phyloP scores from a whole-genome alignment of 306 rosid species.

The Hylodesmum podocarpum region DNA sequence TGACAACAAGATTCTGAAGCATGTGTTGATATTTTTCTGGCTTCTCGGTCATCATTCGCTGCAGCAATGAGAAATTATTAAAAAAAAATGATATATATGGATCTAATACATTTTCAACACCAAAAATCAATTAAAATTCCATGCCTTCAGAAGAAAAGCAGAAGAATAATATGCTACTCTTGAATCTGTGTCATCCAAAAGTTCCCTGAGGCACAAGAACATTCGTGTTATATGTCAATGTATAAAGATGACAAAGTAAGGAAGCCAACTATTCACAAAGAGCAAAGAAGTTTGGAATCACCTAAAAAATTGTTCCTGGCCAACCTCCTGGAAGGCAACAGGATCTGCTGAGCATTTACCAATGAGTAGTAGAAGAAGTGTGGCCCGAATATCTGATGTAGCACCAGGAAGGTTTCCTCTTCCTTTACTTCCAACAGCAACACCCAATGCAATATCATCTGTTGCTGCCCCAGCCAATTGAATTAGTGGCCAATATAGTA shows the following conservation, averaged over 20 bases:
- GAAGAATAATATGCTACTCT: slow-evolving; percentile 97
- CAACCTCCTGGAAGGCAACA: slow-evolving; percentile 82
- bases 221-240: not conserved
- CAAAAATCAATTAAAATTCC: slow-evolving; percentile 36
- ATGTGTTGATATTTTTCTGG: slow-evolving; percentile 94
- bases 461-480: slow-evolving; percentile 99
- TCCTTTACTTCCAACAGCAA: slow-evolving; percentile 99
- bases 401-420: slow-evolving; percentile 97
- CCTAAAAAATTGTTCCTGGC: slow-evolving; percentile 90
- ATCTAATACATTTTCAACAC: slow-evolving; percentile 8
- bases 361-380: slow-evolving; percentile 87
- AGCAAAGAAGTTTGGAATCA: slow-evolving; percentile 38
- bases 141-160: slow-evolving; percentile 96
- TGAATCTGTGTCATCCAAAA: slow-evolving; percentile 96
- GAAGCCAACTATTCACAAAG: not conserved
- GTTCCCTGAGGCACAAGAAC: slow-evolving; percentile 62
- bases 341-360: slow-evolving; percentile 97
- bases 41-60: slow-evolving; percentile 97
- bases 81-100: not conserved
- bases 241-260: slow-evolving; percentile 14
- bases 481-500: slow-evolving; percentile 92
- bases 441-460: slow-evolving; percentile 89
- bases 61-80: slow-evolving; percentile 39
- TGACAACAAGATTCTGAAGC: slow-evolving; percentile 93
- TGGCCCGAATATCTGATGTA: slow-evolving; percentile 91